Evolutionary conservation across 2,329 filamentous ascomycete genomes (phyloP), one percentile per base, ranked within the genome.

Genomic region (Eutypa lata): DNA sequence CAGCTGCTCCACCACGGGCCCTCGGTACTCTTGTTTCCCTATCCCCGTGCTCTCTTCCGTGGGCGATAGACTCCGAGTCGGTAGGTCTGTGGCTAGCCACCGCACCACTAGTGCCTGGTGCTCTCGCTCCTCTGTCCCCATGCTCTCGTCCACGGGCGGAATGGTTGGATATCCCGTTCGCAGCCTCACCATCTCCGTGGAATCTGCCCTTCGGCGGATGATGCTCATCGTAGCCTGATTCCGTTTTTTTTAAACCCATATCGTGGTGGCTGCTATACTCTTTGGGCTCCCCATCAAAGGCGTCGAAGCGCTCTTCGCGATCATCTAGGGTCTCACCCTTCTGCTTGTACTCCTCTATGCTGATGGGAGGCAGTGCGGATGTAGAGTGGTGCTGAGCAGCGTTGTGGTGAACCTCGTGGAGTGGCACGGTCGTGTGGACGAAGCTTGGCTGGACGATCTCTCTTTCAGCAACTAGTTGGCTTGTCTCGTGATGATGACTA

Each of bases 341-440:
- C 53, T 70, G 65, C 70, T 68, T 71, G 66, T 88, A 90, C 60
- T 91, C 86, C 0, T 76, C 73, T 65, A 90, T 76, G 35, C 75
- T 83, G 65, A 89, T 83, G 11, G 80, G 69, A 1, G 87, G 87
- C 0, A 90, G 76, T 3, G 81, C 76, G 1, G 85, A 84, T 2
- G 84, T 79, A 43, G 78, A 76, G 64, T 91, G 88, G 65, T 88
- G 83, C 54, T 87, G 78, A 1, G 86, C 76, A 14, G 80, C 76
- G 48, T 86, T 83, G 61, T 89, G 84, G 65, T 90, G 87, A 2
- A 81, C 79, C 71, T 91, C 88, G 58, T 90, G 87, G 42, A 91
- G 78, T 0, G 87, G 88, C 0, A 88, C 76, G 1, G 85, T 89
- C 22, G 84, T 90, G 73, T 91, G 88, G 1, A 89, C 76, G 3